Evolutionary conservation across 345 rosid species (phyloP), one percentile per base, ranked within the genome.

Genomic region (Salix suchowensis): DNA sequence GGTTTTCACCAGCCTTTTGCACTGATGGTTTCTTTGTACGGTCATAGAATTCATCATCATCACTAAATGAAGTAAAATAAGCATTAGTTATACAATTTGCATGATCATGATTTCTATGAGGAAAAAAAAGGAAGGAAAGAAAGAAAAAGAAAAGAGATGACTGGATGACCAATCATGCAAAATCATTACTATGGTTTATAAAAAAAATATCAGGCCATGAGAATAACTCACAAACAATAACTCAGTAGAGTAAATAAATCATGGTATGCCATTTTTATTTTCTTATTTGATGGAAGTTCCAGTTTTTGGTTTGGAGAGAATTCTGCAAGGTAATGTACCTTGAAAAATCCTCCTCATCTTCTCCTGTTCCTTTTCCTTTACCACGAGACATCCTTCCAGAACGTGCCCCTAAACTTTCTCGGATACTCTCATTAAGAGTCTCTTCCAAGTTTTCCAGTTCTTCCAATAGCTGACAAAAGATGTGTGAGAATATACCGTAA

Each of bases 371-470:
- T 79, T 86, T 91, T 82, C 82, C 86, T 83, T 85, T 94, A 58
- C 89, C 76, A 9, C 21, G 65, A 71, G 89, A 79, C 76, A 65
- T 79, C 72, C 44, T 88, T 75, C 97, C 95, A 76, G 83, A 76
- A 76, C 87, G 92, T 16, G 98, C 97, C 28, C 99, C 97, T 23
- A 96, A 72, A 82, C 99, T 96, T 89, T 96, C 98, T 69, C 84
- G 87, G 78, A 96, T 96, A 81, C 98, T 93, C 70, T 93, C 98
- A 81, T 96, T 93, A 67, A 93, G 73, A 6, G 99, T 93, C 87
- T 93, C 99, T 81, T 96, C 99, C 87, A 96, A 87, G 88, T 85
- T 93, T 85, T 96, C 99, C 79, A 96, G 89, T 79, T 96, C 99
- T 87, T 96, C 99, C 82, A 91, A 67, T 72, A 96, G 76, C 99